Conservation (phyloP, 148 eudicot species). For the Silene latifolia region DNA sequence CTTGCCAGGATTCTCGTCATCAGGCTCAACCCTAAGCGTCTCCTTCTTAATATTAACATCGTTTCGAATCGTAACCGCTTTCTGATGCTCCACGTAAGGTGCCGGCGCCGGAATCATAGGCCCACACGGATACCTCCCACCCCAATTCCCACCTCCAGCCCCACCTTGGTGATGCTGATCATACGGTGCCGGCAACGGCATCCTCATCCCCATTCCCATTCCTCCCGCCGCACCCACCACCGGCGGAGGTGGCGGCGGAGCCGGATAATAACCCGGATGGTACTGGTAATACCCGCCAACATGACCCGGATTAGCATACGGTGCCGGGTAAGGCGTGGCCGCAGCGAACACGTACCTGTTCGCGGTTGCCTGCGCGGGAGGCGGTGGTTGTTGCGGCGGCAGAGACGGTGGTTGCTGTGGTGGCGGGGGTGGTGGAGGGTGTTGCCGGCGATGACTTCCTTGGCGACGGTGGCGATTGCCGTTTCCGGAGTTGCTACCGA, state of each 20-base stretch:
- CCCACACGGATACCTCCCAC: slow-evolving; percentile 53
- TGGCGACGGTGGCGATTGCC: slow-evolving; percentile 47
- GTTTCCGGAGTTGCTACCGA: slow-evolving; percentile 39
- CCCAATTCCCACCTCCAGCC: slow-evolving; percentile 7
- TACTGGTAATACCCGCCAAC: slow-evolving; percentile 51
- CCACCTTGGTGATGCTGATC: slow-evolving; percentile 67
- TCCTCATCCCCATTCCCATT: slow-evolving; percentile 27
- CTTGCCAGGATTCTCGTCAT: slow-evolving; percentile 71
- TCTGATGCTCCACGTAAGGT: slow-evolving; percentile 83
- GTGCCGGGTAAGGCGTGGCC: slow-evolving; percentile 63
- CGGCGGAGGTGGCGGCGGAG: slow-evolving; percentile 41
- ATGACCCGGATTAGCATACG: slow-evolving; percentile 44
- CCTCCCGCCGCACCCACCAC: background rate
- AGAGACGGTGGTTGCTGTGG: slow-evolving; percentile 35
- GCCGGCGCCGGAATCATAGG: slow-evolving; percentile 47
- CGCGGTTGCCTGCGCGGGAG: slow-evolving; percentile 43
- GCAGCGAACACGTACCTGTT: slow-evolving; percentile 80
- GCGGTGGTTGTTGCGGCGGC: slow-evolving; percentile 10
- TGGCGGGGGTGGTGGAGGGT: slow-evolving; percentile 1
- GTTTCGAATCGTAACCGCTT: slow-evolving; percentile 83
- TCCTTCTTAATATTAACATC: slow-evolving; percentile 94
- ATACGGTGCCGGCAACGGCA: slow-evolving; percentile 70
- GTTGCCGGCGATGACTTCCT: slow-evolving; percentile 33
- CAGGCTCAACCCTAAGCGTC: slow-evolving; percentile 65
- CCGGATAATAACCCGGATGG: slow-evolving; percentile 56